Conservation (phyloP, 2,329 filamentous ascomycete species). For the Clonostachys chloroleuca region DNA sequence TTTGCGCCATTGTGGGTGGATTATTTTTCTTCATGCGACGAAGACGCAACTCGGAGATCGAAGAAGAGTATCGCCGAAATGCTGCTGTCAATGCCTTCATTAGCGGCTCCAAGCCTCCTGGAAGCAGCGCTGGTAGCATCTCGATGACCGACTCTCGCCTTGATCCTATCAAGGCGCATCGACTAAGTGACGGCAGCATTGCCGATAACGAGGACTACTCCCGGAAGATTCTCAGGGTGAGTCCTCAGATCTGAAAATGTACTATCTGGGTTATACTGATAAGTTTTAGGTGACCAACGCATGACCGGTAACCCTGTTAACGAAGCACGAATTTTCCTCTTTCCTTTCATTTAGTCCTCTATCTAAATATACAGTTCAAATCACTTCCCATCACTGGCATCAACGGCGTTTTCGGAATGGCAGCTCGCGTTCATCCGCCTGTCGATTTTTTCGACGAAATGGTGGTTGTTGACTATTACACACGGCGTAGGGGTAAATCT, state of each 20-base stretch:
- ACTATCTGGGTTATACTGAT: neutral
- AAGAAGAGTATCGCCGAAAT: conserved; percentile 81
- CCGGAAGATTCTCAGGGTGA: conserved; percentile 88
- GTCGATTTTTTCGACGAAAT: conserved; percentile 21
- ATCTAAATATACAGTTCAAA: conserved; percentile 3
- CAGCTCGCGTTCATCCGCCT: conserved; percentile 28
- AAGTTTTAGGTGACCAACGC: conserved; percentile 51
- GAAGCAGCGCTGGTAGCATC: conserved; percentile 53
- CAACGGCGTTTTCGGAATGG: conserved; percentile 35
- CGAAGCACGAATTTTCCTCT: conserved; percentile 26
- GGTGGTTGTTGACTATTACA: conserved; percentile 28
- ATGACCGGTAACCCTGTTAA: conserved; percentile 31
- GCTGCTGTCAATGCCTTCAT: conserved; percentile 76
- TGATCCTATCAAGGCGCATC: conserved; percentile 79
- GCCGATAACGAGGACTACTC: conserved; percentile 97
- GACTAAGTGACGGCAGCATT: conserved; percentile 92
- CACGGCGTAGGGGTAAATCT: conserved; percentile 29
- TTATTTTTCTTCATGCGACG: conserved; percentile 71
- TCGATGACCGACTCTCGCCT: conserved; percentile 80
- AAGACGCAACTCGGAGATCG: conserved; percentile 70
- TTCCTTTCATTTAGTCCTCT: conserved; percentile 8
- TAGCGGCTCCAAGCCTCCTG: conserved; percentile 56
- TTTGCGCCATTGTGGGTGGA: conserved; percentile 63
- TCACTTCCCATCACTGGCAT: conserved; percentile 25
- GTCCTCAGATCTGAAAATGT: conserved; percentile 17